A percentile compares a stretch with the other conserved stretches of the same genome.
phyloP scores from a whole-genome alignment of 306 rosid genomes.

The Quercus dentata region DNA sequence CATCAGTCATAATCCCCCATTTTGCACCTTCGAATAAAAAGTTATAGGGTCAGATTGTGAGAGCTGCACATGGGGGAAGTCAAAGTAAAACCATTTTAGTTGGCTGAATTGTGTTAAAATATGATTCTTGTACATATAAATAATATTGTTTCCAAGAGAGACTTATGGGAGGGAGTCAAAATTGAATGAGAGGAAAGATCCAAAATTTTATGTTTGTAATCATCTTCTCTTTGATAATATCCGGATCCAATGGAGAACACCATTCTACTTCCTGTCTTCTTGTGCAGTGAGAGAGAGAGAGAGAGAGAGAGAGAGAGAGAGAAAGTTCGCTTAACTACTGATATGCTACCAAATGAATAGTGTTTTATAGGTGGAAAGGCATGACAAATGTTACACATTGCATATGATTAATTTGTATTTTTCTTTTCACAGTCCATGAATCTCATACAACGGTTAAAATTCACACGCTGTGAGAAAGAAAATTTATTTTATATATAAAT shows the following conservation, averaged over 20 bases:
- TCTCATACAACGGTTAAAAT: too few species aligned
- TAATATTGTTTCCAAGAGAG: not conserved
- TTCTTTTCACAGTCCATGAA: too few species aligned
- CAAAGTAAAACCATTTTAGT: conserved; percentile 13
- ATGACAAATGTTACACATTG: not conserved
- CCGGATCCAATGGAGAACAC: conserved; percentile 31
- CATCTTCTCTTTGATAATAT: not conserved
- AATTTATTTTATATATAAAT: too few species aligned
- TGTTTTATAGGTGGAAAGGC: not conserved
- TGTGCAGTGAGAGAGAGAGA: not conserved
- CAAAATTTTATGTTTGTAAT: conserved; percentile 8
- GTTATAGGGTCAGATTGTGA: not conserved
- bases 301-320: not conserved
- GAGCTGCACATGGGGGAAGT: conserved; percentile 24
- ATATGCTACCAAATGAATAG: not conserved
- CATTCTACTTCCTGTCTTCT: conserved; percentile 6
- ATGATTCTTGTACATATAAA: not conserved
- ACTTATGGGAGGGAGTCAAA: conserved; percentile 26
- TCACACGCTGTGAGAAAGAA: too few species aligned
- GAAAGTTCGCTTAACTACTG: too few species aligned
- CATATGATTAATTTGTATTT: too few species aligned
- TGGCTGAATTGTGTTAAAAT: not conserved
- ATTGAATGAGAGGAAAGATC: conserved; percentile 27
- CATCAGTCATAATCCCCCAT: conserved; percentile 11
- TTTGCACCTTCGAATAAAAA: conserved; percentile 4